Evolutionary conservation across 164 flowering plant species (phyloP).

Genomic region (Liriodendron chinense): DNA sequence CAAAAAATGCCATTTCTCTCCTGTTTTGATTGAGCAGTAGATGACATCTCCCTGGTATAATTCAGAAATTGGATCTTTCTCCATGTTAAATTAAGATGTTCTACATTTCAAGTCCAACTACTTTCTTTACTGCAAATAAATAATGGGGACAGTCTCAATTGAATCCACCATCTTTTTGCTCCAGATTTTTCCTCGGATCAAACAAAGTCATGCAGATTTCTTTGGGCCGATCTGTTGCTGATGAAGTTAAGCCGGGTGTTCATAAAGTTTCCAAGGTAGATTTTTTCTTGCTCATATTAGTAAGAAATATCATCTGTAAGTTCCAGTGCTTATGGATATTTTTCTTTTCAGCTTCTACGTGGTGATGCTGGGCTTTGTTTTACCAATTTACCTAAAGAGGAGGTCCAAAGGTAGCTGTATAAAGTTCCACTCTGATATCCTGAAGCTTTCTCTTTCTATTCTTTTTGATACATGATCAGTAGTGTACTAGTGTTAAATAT

Average conservation of each 20-base stretch:
- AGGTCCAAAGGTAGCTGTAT: conserved; percentile 57
- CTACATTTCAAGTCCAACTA: neutral
- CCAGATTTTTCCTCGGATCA: conserved; percentile 87
- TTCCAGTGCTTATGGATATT: neutral
- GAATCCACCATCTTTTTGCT: conserved; percentile 1
- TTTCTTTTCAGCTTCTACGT: conserved; percentile 24
- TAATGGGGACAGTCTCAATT: neutral
- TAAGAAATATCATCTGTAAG: neutral
- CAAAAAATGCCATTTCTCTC: neutral
- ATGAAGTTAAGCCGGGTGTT: conserved; percentile 66
- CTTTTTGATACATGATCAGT: too few relatives aligned
- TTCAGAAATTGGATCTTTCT: neutral
- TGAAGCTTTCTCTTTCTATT: neutral
- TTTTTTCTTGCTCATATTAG: neutral
- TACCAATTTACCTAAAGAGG: conserved; percentile 69
- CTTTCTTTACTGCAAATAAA: neutral
- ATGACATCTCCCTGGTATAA: neutral
- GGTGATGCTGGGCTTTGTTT: conserved; percentile 77
- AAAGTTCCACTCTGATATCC: too few relatives aligned
- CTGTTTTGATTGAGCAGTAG: neutral
- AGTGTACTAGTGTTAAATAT: neutral
- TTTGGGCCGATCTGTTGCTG: conserved; percentile 77
- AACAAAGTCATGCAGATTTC: conserved; percentile 94
- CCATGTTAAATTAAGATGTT: neutral
- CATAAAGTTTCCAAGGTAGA: conserved; percentile 76